Conservation (phyloP, 1,284 basidiomycete species). For the Testicularia cyperi region DNA sequence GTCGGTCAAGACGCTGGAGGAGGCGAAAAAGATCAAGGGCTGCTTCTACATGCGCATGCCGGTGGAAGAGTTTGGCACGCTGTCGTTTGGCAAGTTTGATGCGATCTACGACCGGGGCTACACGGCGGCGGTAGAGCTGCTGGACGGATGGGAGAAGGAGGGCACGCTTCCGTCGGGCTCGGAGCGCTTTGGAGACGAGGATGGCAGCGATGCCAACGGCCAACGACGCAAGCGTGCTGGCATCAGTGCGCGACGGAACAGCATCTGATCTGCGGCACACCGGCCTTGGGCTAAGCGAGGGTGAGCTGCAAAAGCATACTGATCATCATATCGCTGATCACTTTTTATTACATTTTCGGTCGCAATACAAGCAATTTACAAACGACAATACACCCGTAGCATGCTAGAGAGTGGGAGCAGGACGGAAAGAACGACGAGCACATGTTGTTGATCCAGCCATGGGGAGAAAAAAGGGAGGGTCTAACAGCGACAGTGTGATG, state of each 20-base stretch:
- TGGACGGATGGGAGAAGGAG: conserved; percentile 79
- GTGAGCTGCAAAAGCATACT: too few relatives aligned
- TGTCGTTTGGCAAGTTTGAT: conserved; percentile 62
- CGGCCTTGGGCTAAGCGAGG: too few relatives aligned
- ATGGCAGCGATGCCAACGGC: conserved; percentile 3
- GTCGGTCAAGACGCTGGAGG: conserved; percentile 89
- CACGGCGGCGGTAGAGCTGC: conserved; percentile 70
- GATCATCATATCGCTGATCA: too few relatives aligned
- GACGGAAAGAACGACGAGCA: too few relatives aligned
- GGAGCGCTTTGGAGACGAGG: conserved; percentile 59
- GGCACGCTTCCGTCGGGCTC: conserved; percentile 74
- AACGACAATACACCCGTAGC: too few relatives aligned
- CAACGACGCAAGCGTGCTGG: conserved; percentile 7
- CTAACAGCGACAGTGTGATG: too few relatives aligned
- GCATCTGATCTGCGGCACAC: too few relatives aligned
- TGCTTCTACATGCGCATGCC: conserved; percentile 95
- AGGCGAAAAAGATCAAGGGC: conserved; percentile 82
- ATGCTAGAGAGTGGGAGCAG: too few relatives aligned
- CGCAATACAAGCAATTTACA: too few relatives aligned
- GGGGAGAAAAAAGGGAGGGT: too few relatives aligned
- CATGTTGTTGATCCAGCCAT: too few relatives aligned
- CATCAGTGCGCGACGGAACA: conserved; percentile 39
- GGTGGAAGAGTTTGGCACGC: conserved; percentile 64
- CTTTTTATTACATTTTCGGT: too few relatives aligned
- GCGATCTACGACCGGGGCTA: conserved; percentile 79